Evolutionary conservation across 1,139 yeast genomes (phyloP), one percentile per base, ranked within the genome.

Genomic region (Groenewaldozyma auringiensis): DNA sequence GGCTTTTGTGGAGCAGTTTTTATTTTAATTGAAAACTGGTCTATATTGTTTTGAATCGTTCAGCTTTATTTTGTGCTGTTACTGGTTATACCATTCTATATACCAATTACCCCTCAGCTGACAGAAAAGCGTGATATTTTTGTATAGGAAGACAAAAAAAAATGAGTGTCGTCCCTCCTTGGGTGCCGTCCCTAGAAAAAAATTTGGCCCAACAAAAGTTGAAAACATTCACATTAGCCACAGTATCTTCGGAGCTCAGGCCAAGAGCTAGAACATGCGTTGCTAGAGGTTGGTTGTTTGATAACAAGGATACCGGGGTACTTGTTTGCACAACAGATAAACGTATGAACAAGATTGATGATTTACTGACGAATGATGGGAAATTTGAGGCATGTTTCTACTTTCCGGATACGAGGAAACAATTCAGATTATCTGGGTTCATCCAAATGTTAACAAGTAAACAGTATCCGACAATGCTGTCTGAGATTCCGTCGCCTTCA

Each of bases 341-440:
- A 55, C 68, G 95, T 59, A 78, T 83, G 72, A 66, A 66, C 43
- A 86, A 86, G 62, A 74, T 74, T 55, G 63, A 66, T 21, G 85
- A 83, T 57, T 65, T 81, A 45, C 50, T 60, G 14, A 53, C 58
- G 21, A 75, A 76, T 56, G 78, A 79, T 52, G 56, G 53, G 38
- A 66, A 70, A 46, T 81, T 78, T 59, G 94, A 85, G 65, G 85
- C 88, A 2, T 84, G 86, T 47, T 84, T 83, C 60, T 83, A 83
- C 68, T 82, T 84, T 58, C 74, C 72, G 9, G 69, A 68, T 33
- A 63, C 75, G 25, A 74, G 74, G 58, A 81, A 76, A 58, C 95
- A 85, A 65, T 81, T 81, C 60, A 69, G 95, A 55, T 70, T 86
- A 51, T 72, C 80, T 45, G 95, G 95, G 37, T 45, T 38, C 31